phyloP scores from a whole-genome alignment of 495 filamentous ascomycete species.

The Usnea hakonensis region DNA sequence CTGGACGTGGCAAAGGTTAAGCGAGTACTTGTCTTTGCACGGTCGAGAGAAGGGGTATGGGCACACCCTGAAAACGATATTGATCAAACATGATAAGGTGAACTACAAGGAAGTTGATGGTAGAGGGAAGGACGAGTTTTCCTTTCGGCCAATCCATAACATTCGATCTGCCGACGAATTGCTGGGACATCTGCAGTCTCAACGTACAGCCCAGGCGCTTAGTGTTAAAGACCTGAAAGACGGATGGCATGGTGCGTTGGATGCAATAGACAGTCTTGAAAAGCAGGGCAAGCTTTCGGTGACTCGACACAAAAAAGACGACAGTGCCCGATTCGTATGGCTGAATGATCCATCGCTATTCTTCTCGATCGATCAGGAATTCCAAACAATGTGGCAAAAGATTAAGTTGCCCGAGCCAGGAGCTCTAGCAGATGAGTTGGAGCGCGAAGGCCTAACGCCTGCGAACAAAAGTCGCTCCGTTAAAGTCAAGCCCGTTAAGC shows the following conservation, averaged over 20 bases:
- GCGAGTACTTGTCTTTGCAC: slow-evolving; percentile 66
- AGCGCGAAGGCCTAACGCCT: slow-evolving; percentile 65
- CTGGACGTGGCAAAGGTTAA: slow-evolving; percentile 62
- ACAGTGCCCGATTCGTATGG: slow-evolving; percentile 78
- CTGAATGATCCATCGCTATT: slow-evolving; percentile 71
- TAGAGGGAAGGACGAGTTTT: slow-evolving; percentile 59
- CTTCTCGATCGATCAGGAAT: slow-evolving; percentile 71
- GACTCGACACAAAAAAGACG: slow-evolving; percentile 87
- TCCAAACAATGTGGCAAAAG: slow-evolving; percentile 73
- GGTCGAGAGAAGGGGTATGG: slow-evolving; percentile 41
- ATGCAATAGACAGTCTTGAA: slow-evolving; percentile 71
- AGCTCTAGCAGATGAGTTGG: slow-evolving; percentile 65
- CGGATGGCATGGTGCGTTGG: slow-evolving; percentile 79
- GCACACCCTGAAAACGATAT: slow-evolving; percentile 42
- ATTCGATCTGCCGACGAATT: slow-evolving; percentile 69
- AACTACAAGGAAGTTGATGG: slow-evolving; percentile 55
- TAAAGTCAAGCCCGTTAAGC: slow-evolving; percentile 47
- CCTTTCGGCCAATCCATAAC: slow-evolving; percentile 70
- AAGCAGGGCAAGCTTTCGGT: slow-evolving; percentile 70
- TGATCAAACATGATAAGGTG: slow-evolving; percentile 56
- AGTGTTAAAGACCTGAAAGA: slow-evolving; percentile 84
- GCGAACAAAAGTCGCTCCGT: slow-evolving; percentile 65
- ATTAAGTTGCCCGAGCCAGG: slow-evolving; percentile 67
- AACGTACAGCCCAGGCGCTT: slow-evolving; percentile 73
- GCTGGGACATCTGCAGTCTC: slow-evolving; percentile 68